Percentiles rank a stretch among this genome's conserved stretches.
These are phyloP conservation scores for Moricandia moricandioides DNA, from an alignment of 345 rosid species.

Conservation along the genomic window DNA sequence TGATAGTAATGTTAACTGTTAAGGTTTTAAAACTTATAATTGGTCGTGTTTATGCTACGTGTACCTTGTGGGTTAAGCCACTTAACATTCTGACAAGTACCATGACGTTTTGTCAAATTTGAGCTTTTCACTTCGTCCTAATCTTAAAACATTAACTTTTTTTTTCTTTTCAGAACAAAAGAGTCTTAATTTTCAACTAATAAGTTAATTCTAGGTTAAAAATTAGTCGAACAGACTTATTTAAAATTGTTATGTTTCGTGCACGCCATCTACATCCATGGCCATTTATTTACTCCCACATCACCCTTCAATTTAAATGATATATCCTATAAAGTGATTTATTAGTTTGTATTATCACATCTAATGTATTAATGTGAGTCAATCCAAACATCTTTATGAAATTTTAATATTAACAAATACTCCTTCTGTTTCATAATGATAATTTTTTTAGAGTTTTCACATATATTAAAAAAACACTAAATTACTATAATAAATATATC, in stretches of 20 bases:
- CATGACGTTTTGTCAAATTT: slow-evolving; percentile 10
- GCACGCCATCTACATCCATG: background rate
- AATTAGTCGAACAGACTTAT: background rate
- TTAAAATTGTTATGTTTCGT: too few relatives aligned
- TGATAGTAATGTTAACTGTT: background rate
- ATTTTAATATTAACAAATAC: background rate
- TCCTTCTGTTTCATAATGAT: too few relatives aligned
- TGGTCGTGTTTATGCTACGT: slow-evolving; percentile 15
- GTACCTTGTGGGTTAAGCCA: background rate
- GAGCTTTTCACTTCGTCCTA: background rate
- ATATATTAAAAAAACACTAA: too few relatives aligned
- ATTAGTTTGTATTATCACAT: background rate
- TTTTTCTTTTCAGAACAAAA: background rate
- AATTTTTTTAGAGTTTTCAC: too few relatives aligned
- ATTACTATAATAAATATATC: too few relatives aligned
- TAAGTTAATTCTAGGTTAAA: background rate
- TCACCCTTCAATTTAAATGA: background rate
- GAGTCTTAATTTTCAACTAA: background rate
- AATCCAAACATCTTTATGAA: background rate
- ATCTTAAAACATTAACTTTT: background rate
- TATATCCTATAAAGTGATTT: background rate
- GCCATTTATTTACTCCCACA: background rate
- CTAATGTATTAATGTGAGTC: background rate
- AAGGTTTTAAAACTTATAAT: background rate
- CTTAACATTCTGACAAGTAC: slow-evolving; percentile 2